A percentile compares a stretch with the other conserved stretches of the same genome.
These are phyloP conservation scores for Arabidopsis hybrid DNA, from an alignment of 441 rosid genomes.

Conservation along the genomic window DNA sequence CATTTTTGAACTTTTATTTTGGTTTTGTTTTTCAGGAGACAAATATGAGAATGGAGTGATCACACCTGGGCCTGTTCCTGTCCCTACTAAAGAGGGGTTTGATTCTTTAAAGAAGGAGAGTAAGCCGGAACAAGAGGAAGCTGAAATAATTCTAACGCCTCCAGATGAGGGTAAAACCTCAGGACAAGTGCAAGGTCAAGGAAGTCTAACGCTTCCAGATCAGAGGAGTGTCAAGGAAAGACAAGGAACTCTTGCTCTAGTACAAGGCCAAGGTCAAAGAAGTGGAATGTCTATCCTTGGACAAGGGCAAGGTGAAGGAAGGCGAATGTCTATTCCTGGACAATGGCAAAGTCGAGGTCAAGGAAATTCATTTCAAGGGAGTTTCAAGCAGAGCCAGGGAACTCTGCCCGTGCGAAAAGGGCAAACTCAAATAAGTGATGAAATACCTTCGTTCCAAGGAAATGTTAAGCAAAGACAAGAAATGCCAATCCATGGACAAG, in stretches of 20 bases:
- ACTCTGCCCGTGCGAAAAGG: not conserved
- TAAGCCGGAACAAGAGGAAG: not conserved
- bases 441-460: not conserved
- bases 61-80: constrained; percentile 80
- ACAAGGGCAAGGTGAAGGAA: constrained; percentile 1
- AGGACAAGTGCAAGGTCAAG: not conserved
- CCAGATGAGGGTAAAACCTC: constrained; percentile 1
- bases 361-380: not conserved
- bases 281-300: not conserved
- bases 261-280: too few relatives aligned
- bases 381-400: not conserved
- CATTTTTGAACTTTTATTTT: constrained; percentile 7
- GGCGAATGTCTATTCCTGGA: not conserved
- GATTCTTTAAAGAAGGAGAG: constrained; percentile 53
- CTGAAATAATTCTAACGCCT: not conserved
- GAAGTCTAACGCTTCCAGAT: constrained; percentile 3
- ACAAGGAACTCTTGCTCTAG: constrained; percentile 28
- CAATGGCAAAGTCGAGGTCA: not conserved
- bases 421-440: constrained; percentile 4
- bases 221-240: constrained; percentile 6
- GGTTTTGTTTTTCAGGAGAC: constrained; percentile 58
- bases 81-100: constrained; percentile 56
- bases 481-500: not conserved
- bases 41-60: constrained; percentile 85
- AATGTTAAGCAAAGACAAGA: not conserved